Evolutionary conservation across 805 yeast species (phyloP).

Genomic region (Myxozyma monticola): DNA sequence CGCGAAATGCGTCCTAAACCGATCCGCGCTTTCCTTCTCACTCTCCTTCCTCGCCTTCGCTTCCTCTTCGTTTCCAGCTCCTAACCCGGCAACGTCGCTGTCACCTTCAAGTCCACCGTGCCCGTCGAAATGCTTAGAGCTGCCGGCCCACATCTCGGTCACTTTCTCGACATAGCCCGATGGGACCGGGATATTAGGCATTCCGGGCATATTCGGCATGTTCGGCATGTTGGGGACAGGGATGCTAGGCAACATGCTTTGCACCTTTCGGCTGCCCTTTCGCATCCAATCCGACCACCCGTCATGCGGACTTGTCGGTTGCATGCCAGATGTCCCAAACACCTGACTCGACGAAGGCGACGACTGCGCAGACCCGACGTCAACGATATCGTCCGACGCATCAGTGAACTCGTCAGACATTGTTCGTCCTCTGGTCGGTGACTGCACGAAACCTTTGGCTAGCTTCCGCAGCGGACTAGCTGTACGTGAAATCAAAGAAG

Average conservation of each 20-base stretch:
- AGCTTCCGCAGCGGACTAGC: constrained; percentile 8
- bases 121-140: constrained; percentile 60
- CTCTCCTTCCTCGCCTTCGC: constrained; percentile 14
- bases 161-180: constrained; percentile 37
- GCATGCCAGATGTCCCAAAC: neutral
- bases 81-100: constrained; percentile 38
- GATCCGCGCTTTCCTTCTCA: constrained; percentile 46
- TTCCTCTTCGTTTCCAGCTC: constrained; percentile 44
- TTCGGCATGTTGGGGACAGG: neutral
- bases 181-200: constrained; percentile 16
- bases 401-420: constrained; percentile 10
- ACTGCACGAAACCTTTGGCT: neutral
- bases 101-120: constrained; percentile 46
- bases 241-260: constrained; percentile 17
- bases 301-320: constrained; percentile 3
- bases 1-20: constrained; percentile 68
- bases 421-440: too few species aligned
- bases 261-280: constrained; percentile 29
- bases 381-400: constrained; percentile 21
- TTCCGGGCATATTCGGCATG: too few species aligned
- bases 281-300: constrained; percentile 33
- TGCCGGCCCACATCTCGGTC: constrained; percentile 57
- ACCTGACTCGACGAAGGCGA: neutral
- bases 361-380: constrained; percentile 13
- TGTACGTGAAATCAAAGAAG: neutral